These are phyloP conservation scores for Mariannaea sp. DNA, from an alignment of 2,329 filamentous ascomycete genomes.

Conservation along the genomic window DNA sequence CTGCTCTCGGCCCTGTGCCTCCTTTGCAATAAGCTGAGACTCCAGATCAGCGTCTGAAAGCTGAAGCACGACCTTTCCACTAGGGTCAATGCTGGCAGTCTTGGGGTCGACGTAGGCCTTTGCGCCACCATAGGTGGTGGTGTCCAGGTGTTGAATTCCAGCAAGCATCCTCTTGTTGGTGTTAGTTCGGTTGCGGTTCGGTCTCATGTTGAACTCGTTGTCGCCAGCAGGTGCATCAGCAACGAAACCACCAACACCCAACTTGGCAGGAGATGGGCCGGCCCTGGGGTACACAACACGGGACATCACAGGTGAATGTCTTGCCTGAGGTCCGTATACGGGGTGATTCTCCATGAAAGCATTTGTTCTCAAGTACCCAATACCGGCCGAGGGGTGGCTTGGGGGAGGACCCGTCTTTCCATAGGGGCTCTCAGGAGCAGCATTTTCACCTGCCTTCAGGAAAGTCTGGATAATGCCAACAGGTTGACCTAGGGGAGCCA, in stretches of 20 bases:
- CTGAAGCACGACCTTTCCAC: slow-evolving; percentile 53
- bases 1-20: slow-evolving; percentile 46
- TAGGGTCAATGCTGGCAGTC: slow-evolving; percentile 53
- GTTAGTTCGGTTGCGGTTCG: slow-evolving; percentile 22
- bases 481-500: slow-evolving; percentile 55
- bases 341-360: slow-evolving; percentile 64
- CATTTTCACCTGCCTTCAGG: slow-evolving; percentile 32
- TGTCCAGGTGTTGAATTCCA: slow-evolving; percentile 52
- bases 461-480: slow-evolving; percentile 37
- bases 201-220: slow-evolving; percentile 47
- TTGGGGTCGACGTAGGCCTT: slow-evolving; percentile 58
- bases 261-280: slow-evolving; percentile 44
- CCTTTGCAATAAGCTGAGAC: slow-evolving; percentile 52
- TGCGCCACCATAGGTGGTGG: slow-evolving; percentile 54
- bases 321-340: slow-evolving; percentile 61
- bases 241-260: slow-evolving; percentile 62
- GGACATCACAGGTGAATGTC: slow-evolving; percentile 54
- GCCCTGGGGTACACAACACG: slow-evolving; percentile 55
- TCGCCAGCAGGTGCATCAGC: slow-evolving; percentile 49
- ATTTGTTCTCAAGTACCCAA: slow-evolving; percentile 64
- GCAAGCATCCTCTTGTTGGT: slow-evolving; percentile 36
- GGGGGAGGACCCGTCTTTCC: slow-evolving; percentile 60
- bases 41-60: slow-evolving; percentile 47
- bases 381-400: slow-evolving; percentile 65
- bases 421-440: slow-evolving; percentile 49